These are phyloP conservation scores for Lachancea fermentati DNA, from an alignment of 805 yeast species.

Conservation along the genomic window DNA sequence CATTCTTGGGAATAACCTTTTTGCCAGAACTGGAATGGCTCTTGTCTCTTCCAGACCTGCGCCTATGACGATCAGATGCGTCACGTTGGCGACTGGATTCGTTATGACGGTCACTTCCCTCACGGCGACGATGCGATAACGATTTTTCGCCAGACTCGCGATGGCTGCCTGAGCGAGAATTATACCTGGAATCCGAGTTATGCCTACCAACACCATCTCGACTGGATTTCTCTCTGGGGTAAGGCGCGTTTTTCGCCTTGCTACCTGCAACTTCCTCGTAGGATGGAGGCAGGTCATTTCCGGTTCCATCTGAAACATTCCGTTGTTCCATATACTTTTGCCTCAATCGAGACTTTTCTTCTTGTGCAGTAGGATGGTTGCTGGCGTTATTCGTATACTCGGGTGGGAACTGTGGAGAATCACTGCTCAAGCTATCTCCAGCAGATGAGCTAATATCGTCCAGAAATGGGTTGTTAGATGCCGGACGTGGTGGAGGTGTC, in stretches of 20 bases:
- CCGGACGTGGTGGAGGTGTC: slow-evolving; percentile 15
- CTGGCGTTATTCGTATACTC: slow-evolving; percentile 8
- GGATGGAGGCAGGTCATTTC: slow-evolving; percentile 49
- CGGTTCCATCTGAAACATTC: slow-evolving; percentile 11
- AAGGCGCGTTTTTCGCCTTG: slow-evolving; percentile 37
- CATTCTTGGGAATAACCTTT: slow-evolving; percentile 54
- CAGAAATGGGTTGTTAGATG: slow-evolving; percentile 32
- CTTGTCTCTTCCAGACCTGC: slow-evolving; percentile 17
- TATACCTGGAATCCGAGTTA: slow-evolving; percentile 11
- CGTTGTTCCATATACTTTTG: slow-evolving; percentile 28
- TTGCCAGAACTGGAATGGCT: slow-evolving; percentile 10
- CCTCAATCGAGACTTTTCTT: slow-evolving; percentile 31
- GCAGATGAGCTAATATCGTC: slow-evolving; percentile 20
- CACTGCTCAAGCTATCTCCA: not conserved
- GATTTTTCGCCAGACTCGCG: slow-evolving; percentile 16
- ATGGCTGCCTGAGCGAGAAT: slow-evolving; percentile 16
- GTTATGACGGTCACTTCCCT: slow-evolving; percentile 9
- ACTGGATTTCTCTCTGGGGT: slow-evolving; percentile 48
- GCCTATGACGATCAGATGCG: slow-evolving; percentile 16
- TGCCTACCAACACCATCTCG: slow-evolving; percentile 1
- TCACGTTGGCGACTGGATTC: slow-evolving; percentile 13
- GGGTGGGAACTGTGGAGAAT: slow-evolving; percentile 22
- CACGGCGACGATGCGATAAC: slow-evolving; percentile 11
- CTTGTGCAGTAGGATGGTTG: slow-evolving; percentile 32
- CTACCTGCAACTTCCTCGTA: slow-evolving; percentile 66